A percentile compares a stretch with the other conserved stretches of the same genome.
Evolutionary conservation across 345 rosid species (phyloP).

Genomic region (Alliaria petiolata): DNA sequence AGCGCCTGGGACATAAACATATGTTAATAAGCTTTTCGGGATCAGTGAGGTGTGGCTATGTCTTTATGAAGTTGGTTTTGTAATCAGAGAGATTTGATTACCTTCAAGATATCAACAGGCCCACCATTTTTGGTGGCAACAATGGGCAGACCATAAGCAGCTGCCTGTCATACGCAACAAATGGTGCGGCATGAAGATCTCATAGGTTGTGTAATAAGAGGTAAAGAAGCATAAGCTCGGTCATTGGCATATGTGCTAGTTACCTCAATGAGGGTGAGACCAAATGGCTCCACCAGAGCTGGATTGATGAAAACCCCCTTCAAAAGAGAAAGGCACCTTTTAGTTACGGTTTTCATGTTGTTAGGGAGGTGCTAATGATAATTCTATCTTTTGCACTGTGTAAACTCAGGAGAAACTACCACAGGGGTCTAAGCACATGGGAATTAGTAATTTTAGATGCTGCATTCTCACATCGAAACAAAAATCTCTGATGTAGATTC

Average conservation of each 20-base stretch:
- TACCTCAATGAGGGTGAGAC: constrained; percentile 96
- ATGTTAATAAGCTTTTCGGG: not conserved
- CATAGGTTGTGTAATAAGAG: not conserved
- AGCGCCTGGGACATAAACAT: constrained; percentile 49
- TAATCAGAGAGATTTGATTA: not conserved
- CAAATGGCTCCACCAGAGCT: constrained; percentile 94
- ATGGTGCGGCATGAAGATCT: constrained; percentile 13
- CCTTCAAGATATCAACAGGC: constrained; percentile 76
- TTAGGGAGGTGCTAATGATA: not conserved
- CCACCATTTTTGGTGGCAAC: constrained; percentile 99
- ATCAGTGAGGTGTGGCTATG: not conserved
- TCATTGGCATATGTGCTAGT: constrained; percentile 8
- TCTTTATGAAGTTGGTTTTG: not conserved
- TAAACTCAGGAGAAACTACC: not conserved
- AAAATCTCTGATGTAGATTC: not conserved
- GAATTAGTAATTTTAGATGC: too few species aligned
- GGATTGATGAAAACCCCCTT: constrained; percentile 99
- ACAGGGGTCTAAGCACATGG: not conserved
- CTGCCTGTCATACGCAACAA: constrained; percentile 56
- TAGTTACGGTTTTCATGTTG: constrained; percentile 20
- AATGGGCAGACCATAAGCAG: constrained; percentile 97
- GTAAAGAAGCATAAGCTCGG: constrained; percentile 39
- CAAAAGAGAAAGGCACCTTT: constrained; percentile 18
- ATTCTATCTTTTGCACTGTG: not conserved
- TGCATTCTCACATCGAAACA: not conserved